A percentile compares a stretch with the other conserved stretches of the same genome.
These are phyloP conservation scores for Penstemon eatonii DNA, from an alignment of 257 asterid genomes.

Conservation along the genomic window DNA sequence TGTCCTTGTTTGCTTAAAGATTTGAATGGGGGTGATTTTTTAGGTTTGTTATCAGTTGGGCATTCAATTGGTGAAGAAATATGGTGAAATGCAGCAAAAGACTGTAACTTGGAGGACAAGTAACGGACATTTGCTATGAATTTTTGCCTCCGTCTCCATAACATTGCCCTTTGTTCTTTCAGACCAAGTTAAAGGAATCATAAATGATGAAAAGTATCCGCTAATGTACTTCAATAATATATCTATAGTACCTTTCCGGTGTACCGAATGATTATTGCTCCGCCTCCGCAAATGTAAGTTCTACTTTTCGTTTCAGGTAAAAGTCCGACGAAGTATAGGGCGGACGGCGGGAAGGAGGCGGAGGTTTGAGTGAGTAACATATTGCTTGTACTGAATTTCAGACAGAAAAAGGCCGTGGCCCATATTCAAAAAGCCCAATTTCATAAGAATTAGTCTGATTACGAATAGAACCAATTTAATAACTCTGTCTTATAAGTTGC, in stretches of 20 bases:
- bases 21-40: constrained; percentile 18
- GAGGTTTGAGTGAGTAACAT: not conserved
- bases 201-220: not conserved
- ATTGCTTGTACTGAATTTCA: not conserved
- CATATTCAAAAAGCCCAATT: constrained; percentile 1
- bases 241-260: not conserved
- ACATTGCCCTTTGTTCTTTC: constrained; percentile 33
- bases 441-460: not conserved
- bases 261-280: not conserved
- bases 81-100: constrained; percentile 32
- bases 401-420: not conserved
- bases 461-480: too few relatives aligned
- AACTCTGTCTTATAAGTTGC: too few relatives aligned
- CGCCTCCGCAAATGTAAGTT: not conserved
- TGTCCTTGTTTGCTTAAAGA: constrained; percentile 23
- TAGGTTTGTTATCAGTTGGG: constrained; percentile 5
- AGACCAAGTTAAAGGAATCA: constrained; percentile 15
- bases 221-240: not conserved
- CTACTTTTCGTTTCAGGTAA: not conserved
- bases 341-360: constrained; percentile 23
- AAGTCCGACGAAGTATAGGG: not conserved
- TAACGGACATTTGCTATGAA: constrained; percentile 23
- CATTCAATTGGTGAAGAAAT: constrained; percentile 36
- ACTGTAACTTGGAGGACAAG: constrained; percentile 27
- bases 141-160: constrained; percentile 38